Evolutionary conservation across 257 asterid genomes (phyloP), one percentile per base, ranked within the genome.

Genomic region (Penstemon davidsonii): DNA sequence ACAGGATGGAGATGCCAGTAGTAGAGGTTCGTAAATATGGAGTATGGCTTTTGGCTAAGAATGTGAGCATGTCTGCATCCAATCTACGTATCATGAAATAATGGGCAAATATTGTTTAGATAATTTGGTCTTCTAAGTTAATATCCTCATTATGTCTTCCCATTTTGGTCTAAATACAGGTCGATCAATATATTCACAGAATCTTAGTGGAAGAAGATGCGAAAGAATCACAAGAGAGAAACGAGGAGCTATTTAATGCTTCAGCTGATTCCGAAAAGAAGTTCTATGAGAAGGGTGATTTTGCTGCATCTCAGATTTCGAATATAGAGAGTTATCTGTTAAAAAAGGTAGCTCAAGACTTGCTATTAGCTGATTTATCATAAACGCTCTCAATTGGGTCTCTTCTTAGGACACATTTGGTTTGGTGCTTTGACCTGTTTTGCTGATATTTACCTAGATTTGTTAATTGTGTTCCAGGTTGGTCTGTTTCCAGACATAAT

Each of bases 1-100:
- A 52, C 86, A 93, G 99, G 81, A 94, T 94, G 97, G 99, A 94
- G 82, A 94, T 94, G 96, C 99, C 97, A 5, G 86, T 91, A 33
- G 97, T 94, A 19, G 91, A 94, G 76, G 96, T 91, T 71, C 85
- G 82, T 52, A 84, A 80, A 69, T 84, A 86, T 68, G 97, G 95
- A 42, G 92, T 88, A 41, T 91, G 97, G 96, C 95, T 94, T 81
- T 75, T 90, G 75, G 91, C 97, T 51, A 94, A 91, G 84, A 91
- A 80, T 65, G 99, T 93, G 75, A 75, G 96, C 76, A 60, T 73
- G 78, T 25, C 73, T 60, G 71, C 55, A 57, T 62, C 49, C 56
- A 60, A 57, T 72, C 46, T 37, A 37, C 72, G 18, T 46, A 53
- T 54, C 15, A 49, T 51, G 43, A 62, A 13, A 43, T 70, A 38